Evolutionary conservation across 2,329 filamentous ascomycete species (phyloP).

Genomic region (Mycosphaerelloides madeirae): DNA sequence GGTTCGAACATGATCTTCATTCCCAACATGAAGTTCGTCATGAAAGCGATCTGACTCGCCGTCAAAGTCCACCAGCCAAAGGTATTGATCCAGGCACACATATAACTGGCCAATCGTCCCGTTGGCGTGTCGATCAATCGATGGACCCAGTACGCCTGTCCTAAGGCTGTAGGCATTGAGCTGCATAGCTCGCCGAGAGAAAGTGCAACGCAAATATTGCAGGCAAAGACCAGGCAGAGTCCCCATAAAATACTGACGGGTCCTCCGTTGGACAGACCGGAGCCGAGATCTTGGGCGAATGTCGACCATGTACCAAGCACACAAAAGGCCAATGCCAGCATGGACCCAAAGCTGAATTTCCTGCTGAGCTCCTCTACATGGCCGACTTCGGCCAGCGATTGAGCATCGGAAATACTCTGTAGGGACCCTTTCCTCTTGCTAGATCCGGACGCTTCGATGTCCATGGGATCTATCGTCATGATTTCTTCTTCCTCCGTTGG

Average conservation of each 20-base stretch:
- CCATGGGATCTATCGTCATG: constrained; percentile 5
- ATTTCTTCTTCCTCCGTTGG: too few species aligned
- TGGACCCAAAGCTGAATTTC: constrained; percentile 53
- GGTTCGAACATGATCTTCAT: constrained; percentile 53
- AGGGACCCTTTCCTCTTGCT: constrained; percentile 6
- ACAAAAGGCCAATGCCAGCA: constrained; percentile 55
- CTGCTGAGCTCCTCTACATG: constrained; percentile 41
- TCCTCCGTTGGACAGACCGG: constrained; percentile 52
- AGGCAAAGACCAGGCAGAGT: constrained; percentile 48
- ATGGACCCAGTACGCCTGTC: constrained; percentile 56
- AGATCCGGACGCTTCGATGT: constrained; percentile 9
- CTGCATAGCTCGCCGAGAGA: constrained; percentile 55
- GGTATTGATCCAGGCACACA: constrained; percentile 58
- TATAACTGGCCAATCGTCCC: constrained; percentile 51
- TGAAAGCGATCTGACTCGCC: constrained; percentile 54
- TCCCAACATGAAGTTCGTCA: constrained; percentile 54
- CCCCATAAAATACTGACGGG: constrained; percentile 55
- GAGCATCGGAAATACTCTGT: constrained; percentile 32
- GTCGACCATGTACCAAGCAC: constrained; percentile 57
- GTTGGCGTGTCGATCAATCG: constrained; percentile 36
- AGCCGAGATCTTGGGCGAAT: constrained; percentile 50
- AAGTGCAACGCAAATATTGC: constrained; percentile 49
- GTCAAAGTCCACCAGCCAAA: constrained; percentile 57
- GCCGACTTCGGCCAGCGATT: constrained; percentile 39
- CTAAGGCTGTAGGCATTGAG: constrained; percentile 57